Evolutionary conservation across 495 filamentous ascomycete genomes (phyloP).

Genomic region (Glonium stellatum): DNA sequence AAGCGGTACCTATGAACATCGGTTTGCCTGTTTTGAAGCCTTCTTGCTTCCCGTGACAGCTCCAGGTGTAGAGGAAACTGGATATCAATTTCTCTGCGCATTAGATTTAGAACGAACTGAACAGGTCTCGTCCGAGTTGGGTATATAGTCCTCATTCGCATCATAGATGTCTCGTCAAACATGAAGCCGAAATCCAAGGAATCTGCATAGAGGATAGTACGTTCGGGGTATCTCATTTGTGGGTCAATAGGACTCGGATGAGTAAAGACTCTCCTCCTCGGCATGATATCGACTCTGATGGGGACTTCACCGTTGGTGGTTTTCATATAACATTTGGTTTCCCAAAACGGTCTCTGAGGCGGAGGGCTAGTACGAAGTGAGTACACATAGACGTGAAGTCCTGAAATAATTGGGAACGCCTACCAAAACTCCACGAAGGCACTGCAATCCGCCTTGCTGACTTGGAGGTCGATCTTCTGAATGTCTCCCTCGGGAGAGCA

Average conservation of each 20-base stretch:
- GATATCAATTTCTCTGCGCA: slow-evolving; percentile 32
- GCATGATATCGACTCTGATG: not conserved
- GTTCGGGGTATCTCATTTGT: slow-evolving; percentile 17
- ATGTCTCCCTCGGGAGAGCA: not conserved
- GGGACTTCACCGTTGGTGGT: not conserved
- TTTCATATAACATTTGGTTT: not conserved
- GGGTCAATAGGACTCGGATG: slow-evolving; percentile 27
- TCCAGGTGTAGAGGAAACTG: slow-evolving; percentile 20
- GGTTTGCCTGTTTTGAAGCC: not conserved
- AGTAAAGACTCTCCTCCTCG: not conserved
- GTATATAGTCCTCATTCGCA: slow-evolving; percentile 40
- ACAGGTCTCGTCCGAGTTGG: slow-evolving; percentile 12
- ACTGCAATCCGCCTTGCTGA: not conserved
- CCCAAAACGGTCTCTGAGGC: slow-evolving; percentile 13
- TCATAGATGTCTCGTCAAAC: slow-evolving; percentile 41
- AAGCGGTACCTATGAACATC: slow-evolving; percentile 40
- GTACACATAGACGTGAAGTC: not conserved
- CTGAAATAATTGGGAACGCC: not conserved
- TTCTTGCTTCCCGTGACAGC: not conserved
- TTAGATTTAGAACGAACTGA: slow-evolving; percentile 32
- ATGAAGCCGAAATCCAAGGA: slow-evolving; percentile 47
- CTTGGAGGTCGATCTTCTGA: not conserved
- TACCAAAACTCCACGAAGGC: not conserved
- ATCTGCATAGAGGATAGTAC: slow-evolving; percentile 16
- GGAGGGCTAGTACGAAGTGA: slow-evolving; percentile 14